Base-by-base conservation (phyloP, 1,284 basidiomycete species). In the Chondrostereum purpureum region DNA sequence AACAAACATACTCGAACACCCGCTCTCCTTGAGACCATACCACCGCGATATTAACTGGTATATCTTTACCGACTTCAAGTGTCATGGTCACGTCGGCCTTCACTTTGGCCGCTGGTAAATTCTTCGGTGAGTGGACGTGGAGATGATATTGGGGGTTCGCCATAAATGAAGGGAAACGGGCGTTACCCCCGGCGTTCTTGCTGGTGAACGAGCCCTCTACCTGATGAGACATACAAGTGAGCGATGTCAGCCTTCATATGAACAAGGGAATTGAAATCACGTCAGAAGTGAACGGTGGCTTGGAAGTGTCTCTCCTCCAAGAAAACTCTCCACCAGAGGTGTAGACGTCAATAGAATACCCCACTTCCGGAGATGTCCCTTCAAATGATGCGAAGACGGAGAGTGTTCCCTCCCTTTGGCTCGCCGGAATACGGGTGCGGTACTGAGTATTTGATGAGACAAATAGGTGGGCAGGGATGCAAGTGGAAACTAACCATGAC, bases 111-210 rank as follows among this genome's bases (percentile, higher is more conserved):
- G 37, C 16, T n/a, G n/a, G n/a, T 24, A 43, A 38, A 31, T 21
- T 33, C 36, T 52, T 59, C 5, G 63, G 58, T 0, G 75, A 63
- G 45, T 70, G 64, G 11, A 94, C 65, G 2, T 62, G 69, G 3
- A 97, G 65, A 40, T 73, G 70, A 61, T 88, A 97, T 59, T 97
- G 92, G 0, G 94, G 94, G 58, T 98, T 98, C 47, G 78, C 65
- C 78, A 94, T 86, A 64, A 90, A 96, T 0, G 85, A 83, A 0
- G 89, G 77, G 53, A 81, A 73, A 0, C 77, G 78, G 39, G 81
- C 77, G 56, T 93, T 93, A 0, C 94, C 94, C 0, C 94, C 94
- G 0, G 89, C 78, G 8, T 79, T 88, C 50, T 82, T 83, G 35
- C 66, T 74, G 0, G 81, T 84, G 55, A 95, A 75, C 0, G 66